Conservation (phyloP, 768 basidiomycete genomes). For the Auricularia sp. region DNA sequence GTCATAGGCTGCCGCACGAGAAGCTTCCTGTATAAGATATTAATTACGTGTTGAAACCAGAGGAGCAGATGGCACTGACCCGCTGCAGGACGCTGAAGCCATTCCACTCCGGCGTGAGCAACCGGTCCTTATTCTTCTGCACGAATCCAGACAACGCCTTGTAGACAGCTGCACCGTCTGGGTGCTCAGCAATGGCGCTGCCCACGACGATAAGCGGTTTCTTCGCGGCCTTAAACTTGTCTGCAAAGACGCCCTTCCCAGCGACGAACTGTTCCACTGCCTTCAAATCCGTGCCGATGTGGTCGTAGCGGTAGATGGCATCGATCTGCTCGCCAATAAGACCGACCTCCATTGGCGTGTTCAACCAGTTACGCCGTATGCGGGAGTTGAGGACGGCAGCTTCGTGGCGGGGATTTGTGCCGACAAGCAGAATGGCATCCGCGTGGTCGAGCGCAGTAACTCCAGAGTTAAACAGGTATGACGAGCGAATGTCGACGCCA, state of each 20-base stretch:
- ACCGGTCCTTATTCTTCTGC: slow-evolving; percentile 58
- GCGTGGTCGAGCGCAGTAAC: slow-evolving; percentile 87
- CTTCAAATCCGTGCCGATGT: slow-evolving; percentile 69
- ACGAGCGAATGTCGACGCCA: slow-evolving; percentile 85
- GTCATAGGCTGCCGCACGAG: slow-evolving; percentile 89
- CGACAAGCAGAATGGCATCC: slow-evolving; percentile 86
- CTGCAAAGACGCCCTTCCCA: slow-evolving; percentile 69
- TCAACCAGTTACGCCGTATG: slow-evolving; percentile 89
- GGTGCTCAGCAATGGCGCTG: slow-evolving; percentile 73
- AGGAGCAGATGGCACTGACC: slow-evolving; percentile 35
- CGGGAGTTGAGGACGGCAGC: slow-evolving; percentile 96
- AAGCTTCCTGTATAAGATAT: slow-evolving; percentile 53
- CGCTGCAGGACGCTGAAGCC: slow-evolving; percentile 90
- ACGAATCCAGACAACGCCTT: slow-evolving; percentile 73
- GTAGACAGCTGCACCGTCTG: slow-evolving; percentile 71
- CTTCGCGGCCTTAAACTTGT: slow-evolving; percentile 84
- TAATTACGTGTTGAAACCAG: slow-evolving; percentile 2
- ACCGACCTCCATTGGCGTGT: slow-evolving; percentile 77
- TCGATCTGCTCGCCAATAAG: slow-evolving; percentile 86
- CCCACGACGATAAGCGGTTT: slow-evolving; percentile 90
- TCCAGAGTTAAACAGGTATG: slow-evolving; percentile 92
- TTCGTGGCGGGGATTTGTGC: slow-evolving; percentile 95
- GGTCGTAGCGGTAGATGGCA: slow-evolving; percentile 87
- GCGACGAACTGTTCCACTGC: slow-evolving; percentile 68
- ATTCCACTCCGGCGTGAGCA: slow-evolving; percentile 89